phyloP scores from a whole-genome alignment of 75 land plant genomes.

The Larix kaempferi region DNA sequence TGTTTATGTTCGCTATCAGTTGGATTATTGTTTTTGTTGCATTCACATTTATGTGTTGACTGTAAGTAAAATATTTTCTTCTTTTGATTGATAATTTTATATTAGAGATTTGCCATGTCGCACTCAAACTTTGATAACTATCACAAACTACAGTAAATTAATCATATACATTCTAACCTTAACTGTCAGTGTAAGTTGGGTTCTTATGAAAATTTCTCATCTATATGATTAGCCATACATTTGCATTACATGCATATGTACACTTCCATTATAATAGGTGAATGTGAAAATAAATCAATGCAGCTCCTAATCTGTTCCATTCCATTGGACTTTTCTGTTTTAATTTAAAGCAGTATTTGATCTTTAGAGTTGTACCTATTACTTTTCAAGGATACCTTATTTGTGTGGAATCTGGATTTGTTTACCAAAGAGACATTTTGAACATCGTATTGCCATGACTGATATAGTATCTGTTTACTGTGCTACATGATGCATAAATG shows the following conservation, averaged over 20 bases:
- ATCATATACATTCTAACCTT: not conserved
- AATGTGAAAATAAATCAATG: not conserved
- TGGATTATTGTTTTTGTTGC: no score
- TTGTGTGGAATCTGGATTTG: not conserved
- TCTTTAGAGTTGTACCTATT: not conserved
- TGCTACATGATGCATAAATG: slow-evolving; percentile 36
- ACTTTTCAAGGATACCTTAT: not conserved
- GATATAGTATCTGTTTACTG: not conserved
- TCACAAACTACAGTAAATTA: no score
- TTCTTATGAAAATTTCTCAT: not conserved
- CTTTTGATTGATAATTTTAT: no score
- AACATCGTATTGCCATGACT: not conserved
- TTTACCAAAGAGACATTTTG: not conserved
- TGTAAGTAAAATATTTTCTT: no score
- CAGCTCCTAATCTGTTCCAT: not conserved
- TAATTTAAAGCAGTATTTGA: not conserved
- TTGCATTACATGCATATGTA: not conserved
- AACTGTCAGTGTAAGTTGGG: not conserved
- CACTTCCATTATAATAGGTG: no score
- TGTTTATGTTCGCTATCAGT: no score
- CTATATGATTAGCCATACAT: not conserved
- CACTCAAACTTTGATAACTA: no score
- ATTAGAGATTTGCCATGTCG: no score
- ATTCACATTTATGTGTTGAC: no score
- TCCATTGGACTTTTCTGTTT: not conserved